Evolutionary conservation across 768 basidiomycete genomes (phyloP).

Genomic region (Hortiboletus flavorubellus): DNA sequence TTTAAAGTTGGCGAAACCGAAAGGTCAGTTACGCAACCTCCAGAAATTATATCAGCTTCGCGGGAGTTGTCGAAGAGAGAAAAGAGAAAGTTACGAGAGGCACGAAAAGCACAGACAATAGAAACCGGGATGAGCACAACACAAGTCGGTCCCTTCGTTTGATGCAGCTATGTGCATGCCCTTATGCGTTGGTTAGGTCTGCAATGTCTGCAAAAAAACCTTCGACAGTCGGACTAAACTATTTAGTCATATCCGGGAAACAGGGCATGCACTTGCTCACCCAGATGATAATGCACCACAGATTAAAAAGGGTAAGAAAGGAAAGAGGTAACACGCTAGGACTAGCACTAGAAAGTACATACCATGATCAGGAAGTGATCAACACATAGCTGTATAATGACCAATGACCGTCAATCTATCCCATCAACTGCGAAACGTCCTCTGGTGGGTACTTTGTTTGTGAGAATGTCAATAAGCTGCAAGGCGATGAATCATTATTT

Average conservation of each 20-base stretch:
- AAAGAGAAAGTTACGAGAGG: conserved; percentile 72
- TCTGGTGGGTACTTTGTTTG: conserved; percentile 96
- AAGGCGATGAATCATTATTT: conserved; percentile 5
- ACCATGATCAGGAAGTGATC: conserved; percentile 1
- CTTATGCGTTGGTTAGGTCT: conserved; percentile 35
- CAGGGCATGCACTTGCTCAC: conserved; percentile 63
- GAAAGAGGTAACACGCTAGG: conserved; percentile 17
- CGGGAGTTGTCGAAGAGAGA: conserved; percentile 69
- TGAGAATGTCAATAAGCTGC: conserved; percentile 87
- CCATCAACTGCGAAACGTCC: conserved; percentile 91
- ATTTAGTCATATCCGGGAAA: conserved; percentile 67
- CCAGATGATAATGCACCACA: conserved; percentile 28
- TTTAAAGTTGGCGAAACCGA: conserved; percentile 5
- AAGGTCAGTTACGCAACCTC: neutral
- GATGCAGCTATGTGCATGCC: conserved; percentile 1
- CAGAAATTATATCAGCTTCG: conserved; percentile 1
- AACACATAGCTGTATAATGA: neutral
- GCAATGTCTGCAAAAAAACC: conserved; percentile 62
- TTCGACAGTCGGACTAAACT: conserved; percentile 73
- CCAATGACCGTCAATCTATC: conserved; percentile 37
- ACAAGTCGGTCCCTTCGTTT: conserved; percentile 9
- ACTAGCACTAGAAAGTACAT: conserved; percentile 6
- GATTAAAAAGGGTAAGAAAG: conserved; percentile 36
- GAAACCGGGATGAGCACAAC: neutral
- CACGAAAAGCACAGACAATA: conserved; percentile 50